Conservation (phyloP, 495 filamentous ascomycete genomes). For the Sordaria brevicollis region DNA sequence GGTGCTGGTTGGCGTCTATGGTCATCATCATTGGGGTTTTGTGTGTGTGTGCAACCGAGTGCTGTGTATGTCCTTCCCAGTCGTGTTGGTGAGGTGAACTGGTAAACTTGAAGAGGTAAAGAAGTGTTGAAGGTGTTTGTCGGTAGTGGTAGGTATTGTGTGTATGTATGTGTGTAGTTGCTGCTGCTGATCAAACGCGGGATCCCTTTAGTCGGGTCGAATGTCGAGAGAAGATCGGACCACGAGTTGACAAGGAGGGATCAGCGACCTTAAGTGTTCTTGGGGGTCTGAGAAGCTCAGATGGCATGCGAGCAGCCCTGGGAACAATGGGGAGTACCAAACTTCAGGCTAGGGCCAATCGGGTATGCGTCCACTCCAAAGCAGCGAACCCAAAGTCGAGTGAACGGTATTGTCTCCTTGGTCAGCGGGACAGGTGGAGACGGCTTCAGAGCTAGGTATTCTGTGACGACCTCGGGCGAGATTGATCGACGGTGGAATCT, state of each 20-base stretch:
- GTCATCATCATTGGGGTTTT: conserved; percentile 65
- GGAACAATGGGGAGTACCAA: conserved; percentile 9
- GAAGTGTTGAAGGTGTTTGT: conserved; percentile 9
- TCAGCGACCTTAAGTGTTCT: conserved; percentile 70
- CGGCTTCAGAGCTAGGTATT: conserved; percentile 25
- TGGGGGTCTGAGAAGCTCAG: conserved; percentile 26
- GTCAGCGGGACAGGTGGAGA: conserved; percentile 34
- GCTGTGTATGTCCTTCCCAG: conserved; percentile 2
- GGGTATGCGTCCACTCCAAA: conserved; percentile 23
- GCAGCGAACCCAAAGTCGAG: conserved; percentile 18
- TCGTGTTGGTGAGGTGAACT: conserved; percentile 7
- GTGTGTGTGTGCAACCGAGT: conserved; percentile 1
- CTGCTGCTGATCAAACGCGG: conserved; percentile 42
- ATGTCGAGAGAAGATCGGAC: conserved; percentile 29
- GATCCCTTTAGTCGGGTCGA: conserved; percentile 30
- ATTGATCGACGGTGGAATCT: conserved; percentile 36
- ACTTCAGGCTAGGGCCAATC: conserved; percentile 24
- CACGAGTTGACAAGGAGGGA: conserved; percentile 46
- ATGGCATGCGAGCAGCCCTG: conserved; percentile 28
- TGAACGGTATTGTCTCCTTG: conserved; percentile 34
- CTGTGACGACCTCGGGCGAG: conserved; percentile 35
- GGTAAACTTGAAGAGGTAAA: background rate
- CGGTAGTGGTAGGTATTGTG: conserved; percentile 11
- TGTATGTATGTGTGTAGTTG: conserved; percentile 17
- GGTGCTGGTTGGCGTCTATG: conserved; percentile 73